Evolutionary conservation across 108 stramenopile genomes (phyloP), one percentile per base, ranked within the genome.

Genomic region (Pelagomonas calceolata): DNA sequence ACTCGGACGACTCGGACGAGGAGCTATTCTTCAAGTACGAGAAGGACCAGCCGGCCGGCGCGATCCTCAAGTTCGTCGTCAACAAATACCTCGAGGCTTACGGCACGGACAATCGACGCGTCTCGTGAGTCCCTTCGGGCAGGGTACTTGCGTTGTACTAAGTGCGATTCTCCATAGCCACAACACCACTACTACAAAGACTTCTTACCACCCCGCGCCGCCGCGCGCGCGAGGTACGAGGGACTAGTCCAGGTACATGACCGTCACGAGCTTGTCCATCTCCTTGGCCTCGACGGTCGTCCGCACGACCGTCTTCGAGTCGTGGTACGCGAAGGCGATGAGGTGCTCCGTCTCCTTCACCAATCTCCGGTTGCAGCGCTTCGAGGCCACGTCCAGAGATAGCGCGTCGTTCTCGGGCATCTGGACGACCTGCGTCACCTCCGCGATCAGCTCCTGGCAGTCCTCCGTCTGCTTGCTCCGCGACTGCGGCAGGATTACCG

Each of bases 271-370:
- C 87, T 90, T 91, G 43, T 93, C 85, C 78, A 90, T 73, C 72
- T 86, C 88, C 69, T 91, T 80, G 30, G 94, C 94, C 75, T 95
- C 94, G 70, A 83, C 79, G 0, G 86, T 78, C 30, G 92, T 90
- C 75, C 92, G 89, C 67, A 95, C 87, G 69, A 95, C 92, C 36
- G 92, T 95, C 29, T 71, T 85, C 63, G 85, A 87, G 75, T 93
- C 92, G 80, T 95, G 94, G 74, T 92, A 95, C 0, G 94, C 94
- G 81, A 95, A 93, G 66, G 85, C 85, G 71, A 95, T 89, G 74
- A 95, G 83, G 66, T 94, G 91, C 77, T 95, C 92, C 36, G 91
- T 90, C 80, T 83, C 85, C 68, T 85, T 90, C 46, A 95, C 77
- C 36, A 95, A 78, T 80, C 91, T 87, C 34, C 86, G 87, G 80